Conservation (phyloP, 768 basidiomycete genomes). For the Termitomyces bulborhizus region DNA sequence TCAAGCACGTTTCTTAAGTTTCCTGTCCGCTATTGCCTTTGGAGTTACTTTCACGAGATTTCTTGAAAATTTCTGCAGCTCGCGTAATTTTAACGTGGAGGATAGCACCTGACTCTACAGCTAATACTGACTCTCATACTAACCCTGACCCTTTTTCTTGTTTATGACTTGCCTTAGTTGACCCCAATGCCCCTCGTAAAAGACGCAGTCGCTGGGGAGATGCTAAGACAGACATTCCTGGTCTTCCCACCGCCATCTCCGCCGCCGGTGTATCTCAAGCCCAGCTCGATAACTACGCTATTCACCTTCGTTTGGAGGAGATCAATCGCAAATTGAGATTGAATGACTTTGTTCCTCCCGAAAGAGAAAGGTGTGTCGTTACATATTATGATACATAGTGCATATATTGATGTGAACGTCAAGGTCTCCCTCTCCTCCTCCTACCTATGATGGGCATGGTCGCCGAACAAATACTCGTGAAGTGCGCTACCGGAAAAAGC, state of each 20-base stretch:
- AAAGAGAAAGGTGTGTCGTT: conserved; percentile 73
- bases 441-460: conserved; percentile 96
- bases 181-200: conserved; percentile 86
- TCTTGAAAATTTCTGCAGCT: conserved; percentile 15
- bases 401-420: conserved; percentile 20
- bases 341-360: conserved; percentile 94
- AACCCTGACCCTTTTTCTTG: conserved; percentile 43
- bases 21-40: conserved; percentile 12
- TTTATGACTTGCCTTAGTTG: conserved; percentile 52
- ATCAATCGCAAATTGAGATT: conserved; percentile 92
- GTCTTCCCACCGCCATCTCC: conserved; percentile 90
- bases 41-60: conserved; percentile 16
- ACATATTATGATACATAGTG: conserved; percentile 7
- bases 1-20: conserved; percentile 8
- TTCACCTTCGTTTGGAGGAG: conserved; percentile 93
- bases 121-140: conserved; percentile 47
- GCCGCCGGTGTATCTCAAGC: conserved; percentile 91
- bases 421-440: conserved; percentile 94
- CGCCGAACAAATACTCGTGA: conserved; percentile 98
- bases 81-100: conserved; percentile 17
- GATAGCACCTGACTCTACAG: conserved; percentile 28
- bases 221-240: conserved; percentile 84
- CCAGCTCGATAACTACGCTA: conserved; percentile 97
- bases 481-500: conserved; percentile 94
- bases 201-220: conserved; percentile 98